Percentiles rank a stretch among this genome's conserved stretches.
Evolutionary conservation across 2,329 filamentous ascomycete species (phyloP).

Genomic region (Claviceps quebecensis): DNA sequence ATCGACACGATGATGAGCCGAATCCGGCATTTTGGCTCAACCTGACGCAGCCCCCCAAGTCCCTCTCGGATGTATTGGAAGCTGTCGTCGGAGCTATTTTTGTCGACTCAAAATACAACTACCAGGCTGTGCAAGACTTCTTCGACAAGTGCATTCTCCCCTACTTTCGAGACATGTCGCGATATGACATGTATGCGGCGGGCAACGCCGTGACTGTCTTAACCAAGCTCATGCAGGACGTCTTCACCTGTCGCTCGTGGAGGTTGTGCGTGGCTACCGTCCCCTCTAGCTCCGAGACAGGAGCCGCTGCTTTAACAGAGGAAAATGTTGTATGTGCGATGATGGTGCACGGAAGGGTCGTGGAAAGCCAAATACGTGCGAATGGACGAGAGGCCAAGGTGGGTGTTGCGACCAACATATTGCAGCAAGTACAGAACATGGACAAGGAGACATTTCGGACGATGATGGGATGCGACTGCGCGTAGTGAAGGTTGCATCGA

Average conservation of each 20-base stretch:
- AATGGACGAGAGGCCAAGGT: constrained; percentile 64
- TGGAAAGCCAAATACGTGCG: constrained; percentile 46
- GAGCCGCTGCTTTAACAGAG: constrained; percentile 21
- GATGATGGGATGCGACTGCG: constrained; percentile 52
- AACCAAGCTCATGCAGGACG: constrained; percentile 45
- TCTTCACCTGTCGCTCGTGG: constrained; percentile 51
- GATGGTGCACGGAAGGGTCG: constrained; percentile 57
- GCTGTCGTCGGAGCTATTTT: constrained; percentile 83
- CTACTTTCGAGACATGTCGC: constrained; percentile 72
- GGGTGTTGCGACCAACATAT: constrained; percentile 44
- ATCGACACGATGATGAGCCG: constrained; percentile 14
- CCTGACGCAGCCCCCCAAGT: constrained; percentile 53
- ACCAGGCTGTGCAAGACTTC: constrained; percentile 56
- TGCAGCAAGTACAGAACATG: constrained; percentile 32
- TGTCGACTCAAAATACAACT: constrained; percentile 75
- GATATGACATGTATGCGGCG: constrained; percentile 79
- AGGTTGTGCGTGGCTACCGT: constrained; percentile 37
- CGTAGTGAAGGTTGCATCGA: not conserved
- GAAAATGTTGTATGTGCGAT: constrained; percentile 55
- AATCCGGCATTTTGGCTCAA: constrained; percentile 55
- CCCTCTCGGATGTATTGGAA: constrained; percentile 75
- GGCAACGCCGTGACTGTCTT: constrained; percentile 73
- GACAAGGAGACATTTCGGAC: constrained; percentile 42
- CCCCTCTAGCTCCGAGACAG: constrained; percentile 25
- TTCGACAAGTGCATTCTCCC: constrained; percentile 60